These are phyloP conservation scores for Teunomyces lycoperdinae DNA, from an alignment of 805 yeast species.

Conservation along the genomic window DNA sequence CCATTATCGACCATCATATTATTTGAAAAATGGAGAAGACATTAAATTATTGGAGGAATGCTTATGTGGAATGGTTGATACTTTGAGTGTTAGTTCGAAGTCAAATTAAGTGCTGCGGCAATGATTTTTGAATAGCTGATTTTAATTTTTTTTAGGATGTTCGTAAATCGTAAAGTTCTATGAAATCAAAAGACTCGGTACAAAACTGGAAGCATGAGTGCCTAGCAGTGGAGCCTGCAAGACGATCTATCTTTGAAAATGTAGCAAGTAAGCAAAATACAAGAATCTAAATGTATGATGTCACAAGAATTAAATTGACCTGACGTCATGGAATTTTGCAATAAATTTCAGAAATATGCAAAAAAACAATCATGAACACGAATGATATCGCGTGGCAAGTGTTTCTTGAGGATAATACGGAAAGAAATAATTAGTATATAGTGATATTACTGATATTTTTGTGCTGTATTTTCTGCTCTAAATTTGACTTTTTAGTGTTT, in stretches of 20 bases:
- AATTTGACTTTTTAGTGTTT: not conserved
- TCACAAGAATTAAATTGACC: not conserved
- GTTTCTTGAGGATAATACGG: not conserved
- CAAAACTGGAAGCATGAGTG: too few species aligned
- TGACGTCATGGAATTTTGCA: not conserved
- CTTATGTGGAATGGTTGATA: constrained; percentile 23
- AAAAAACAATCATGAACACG: not conserved
- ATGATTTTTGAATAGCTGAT: not conserved
- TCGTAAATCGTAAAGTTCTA: too few species aligned
- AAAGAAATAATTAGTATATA: too few species aligned
- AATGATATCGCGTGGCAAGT: too few species aligned
- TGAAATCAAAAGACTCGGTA: too few species aligned
- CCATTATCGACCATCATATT: constrained; percentile 25
- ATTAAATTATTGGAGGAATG: constrained; percentile 19
- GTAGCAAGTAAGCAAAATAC: not conserved
- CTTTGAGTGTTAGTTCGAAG: not conserved
- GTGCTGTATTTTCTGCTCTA: not conserved
- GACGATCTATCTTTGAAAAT: too few species aligned
- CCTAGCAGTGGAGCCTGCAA: too few species aligned
- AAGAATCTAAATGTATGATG: not conserved
- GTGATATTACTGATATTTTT: too few species aligned
- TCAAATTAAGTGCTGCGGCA: constrained; percentile 2
- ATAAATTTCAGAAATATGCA: not conserved
- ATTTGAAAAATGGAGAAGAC: constrained; percentile 17
- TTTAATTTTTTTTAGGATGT: too few species aligned